A percentile compares a stretch with the other conserved stretches of the same genome.
Evolutionary conservation across 176 grass and related monocot genomes (phyloP).

Genomic region (Aegilops speltoides): DNA sequence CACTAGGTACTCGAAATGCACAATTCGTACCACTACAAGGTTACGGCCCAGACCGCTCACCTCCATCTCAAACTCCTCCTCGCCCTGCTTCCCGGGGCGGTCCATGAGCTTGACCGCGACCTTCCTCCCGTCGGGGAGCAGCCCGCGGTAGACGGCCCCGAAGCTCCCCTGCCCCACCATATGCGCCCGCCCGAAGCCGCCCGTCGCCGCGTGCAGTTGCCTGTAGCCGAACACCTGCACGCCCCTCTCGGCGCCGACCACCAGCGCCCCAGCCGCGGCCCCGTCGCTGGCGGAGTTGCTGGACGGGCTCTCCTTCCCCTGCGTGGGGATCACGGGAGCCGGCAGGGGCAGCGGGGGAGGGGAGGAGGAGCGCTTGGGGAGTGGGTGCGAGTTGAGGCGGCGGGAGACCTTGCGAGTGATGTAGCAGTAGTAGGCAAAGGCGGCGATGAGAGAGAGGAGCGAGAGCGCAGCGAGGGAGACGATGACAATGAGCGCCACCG

Average conservation of each 20-base stretch:
- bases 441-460: conserved; percentile 69
- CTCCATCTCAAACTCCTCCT: conserved; percentile 99
- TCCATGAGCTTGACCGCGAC: conserved; percentile 99
- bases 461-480: conserved; percentile 83
- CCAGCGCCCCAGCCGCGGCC: conserved; percentile 30
- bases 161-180: conserved; percentile 98
- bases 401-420: conserved; percentile 95
- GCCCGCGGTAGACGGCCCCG: conserved; percentile 84
- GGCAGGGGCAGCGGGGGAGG: conserved; percentile 9
- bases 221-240: conserved; percentile 83
- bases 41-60: conserved; percentile 13
- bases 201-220: conserved; percentile 76
- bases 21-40: background rate
- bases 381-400: conserved; percentile 56
- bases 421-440: conserved; percentile 99
- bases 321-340: background rate
- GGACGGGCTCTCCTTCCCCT: conserved; percentile 48
- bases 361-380: conserved; percentile 32
- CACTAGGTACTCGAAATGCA: conserved; percentile 9
- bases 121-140: conserved; percentile 78
- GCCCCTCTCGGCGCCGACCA: conserved; percentile 40
- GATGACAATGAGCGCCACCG: conserved; percentile 78
- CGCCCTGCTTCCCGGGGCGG: conserved; percentile 84
- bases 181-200: conserved; percentile 66
- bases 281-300: conserved; percentile 48